These are phyloP conservation scores for Gracilaria caudata DNA, from an alignment of 23 red algal species.

Conservation along the genomic window DNA sequence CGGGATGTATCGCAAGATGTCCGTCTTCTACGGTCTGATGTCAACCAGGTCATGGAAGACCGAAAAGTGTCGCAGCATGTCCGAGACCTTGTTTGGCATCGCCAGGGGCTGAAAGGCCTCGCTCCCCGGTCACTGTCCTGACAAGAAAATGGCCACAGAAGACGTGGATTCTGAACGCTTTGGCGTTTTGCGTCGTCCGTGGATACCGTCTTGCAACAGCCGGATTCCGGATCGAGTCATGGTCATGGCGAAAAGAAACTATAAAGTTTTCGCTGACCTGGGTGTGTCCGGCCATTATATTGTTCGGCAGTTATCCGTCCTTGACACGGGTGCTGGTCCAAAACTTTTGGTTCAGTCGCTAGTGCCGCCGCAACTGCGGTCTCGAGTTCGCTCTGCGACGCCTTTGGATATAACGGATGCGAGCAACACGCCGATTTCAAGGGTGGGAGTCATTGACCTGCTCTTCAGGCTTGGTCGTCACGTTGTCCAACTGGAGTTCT, in stretches of 20 bases:
- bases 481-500: conserved; percentile 15
- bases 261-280: conserved; percentile 19
- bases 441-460: conserved; percentile 4
- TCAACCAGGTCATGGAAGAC: too few relatives aligned
- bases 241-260: conserved; percentile 23
- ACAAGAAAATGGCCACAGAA: not conserved
- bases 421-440: conserved; percentile 19
- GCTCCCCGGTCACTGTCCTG: not conserved
- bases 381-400: not conserved
- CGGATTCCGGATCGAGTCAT: not conserved
- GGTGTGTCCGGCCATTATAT: not conserved
- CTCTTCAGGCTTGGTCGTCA: not conserved
- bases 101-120: not conserved
- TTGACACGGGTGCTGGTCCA: conserved; percentile 25
- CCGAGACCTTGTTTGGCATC: too few relatives aligned
- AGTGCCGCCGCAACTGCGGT: conserved; percentile 4
- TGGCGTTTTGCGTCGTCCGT: not conserved
- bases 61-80: too few relatives aligned
- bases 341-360: conserved; percentile 8
- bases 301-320: conserved; percentile 8
- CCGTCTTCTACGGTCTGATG: not conserved
- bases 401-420: conserved; percentile 8
- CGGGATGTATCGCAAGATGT: not conserved
- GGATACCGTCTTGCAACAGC: not conserved
- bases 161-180: not conserved